These are phyloP conservation scores for Pachysolen tannophilus DNA, from an alignment of 805 yeast genomes.

Conservation along the genomic window DNA sequence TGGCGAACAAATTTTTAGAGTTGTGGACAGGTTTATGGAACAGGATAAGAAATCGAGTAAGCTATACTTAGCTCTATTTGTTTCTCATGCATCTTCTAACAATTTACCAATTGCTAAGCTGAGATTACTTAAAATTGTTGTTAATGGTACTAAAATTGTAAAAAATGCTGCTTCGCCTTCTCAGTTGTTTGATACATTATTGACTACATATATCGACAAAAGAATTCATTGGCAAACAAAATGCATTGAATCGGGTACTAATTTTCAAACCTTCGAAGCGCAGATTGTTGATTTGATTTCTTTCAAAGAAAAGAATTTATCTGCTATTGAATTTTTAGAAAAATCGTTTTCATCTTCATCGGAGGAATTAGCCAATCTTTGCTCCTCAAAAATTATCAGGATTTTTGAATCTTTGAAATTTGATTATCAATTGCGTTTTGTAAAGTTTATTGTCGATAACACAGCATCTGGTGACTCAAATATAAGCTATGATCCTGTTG, in stretches of 20 bases:
- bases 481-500: slow-evolving; percentile 43
- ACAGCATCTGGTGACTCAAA: slow-evolving; percentile 34
- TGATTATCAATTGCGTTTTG: slow-evolving; percentile 50
- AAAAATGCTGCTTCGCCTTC: slow-evolving; percentile 39
- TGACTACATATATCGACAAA: slow-evolving; percentile 35
- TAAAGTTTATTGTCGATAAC: slow-evolving; percentile 49
- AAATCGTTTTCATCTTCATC: slow-evolving; percentile 38
- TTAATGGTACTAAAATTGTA: slow-evolving; percentile 27
- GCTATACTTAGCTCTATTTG: slow-evolving; percentile 53
- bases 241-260: slow-evolving; percentile 41
- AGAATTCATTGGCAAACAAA: slow-evolving; percentile 36
- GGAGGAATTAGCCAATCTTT: slow-evolving; percentile 36
- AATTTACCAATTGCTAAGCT: slow-evolving; percentile 50
- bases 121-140: slow-evolving; percentile 37
- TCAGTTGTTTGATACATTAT: slow-evolving; percentile 35
- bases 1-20: slow-evolving; percentile 32
- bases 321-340: slow-evolving; percentile 56
- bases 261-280: slow-evolving; percentile 47
- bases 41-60: slow-evolving; percentile 50
- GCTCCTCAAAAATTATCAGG: slow-evolving; percentile 42
- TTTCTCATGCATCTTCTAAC: slow-evolving; percentile 53
- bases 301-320: slow-evolving; percentile 46
- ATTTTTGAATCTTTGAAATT: slow-evolving; percentile 49
- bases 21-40: slow-evolving; percentile 25
- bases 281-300: slow-evolving; percentile 53